Evolutionary conservation across 2,329 filamentous ascomycete genomes (phyloP), one percentile per base, ranked within the genome.

Genomic region (Talaromyces marneffei): DNA sequence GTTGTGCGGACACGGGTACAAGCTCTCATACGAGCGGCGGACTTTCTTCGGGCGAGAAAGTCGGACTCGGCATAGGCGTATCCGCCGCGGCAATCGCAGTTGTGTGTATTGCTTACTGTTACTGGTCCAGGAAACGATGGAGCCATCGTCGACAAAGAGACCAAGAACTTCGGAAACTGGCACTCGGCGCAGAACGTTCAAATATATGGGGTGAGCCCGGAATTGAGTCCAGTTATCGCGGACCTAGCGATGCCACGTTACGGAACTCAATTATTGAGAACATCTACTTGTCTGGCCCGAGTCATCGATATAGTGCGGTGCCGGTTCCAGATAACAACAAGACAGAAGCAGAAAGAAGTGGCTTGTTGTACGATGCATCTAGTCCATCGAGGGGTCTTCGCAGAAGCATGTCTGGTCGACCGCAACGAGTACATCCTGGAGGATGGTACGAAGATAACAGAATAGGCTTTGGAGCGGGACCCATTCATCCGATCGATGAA

Each of bases 21-120:
- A 8, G 63, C 68, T 31, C 64, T 66, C 3, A 60, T 64, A 35
- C 59, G 64, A 7, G 60, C 60, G 9, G 65, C 4, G 63, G 65
- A 4, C 68, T 72, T 18, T 73, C 74, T 8, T 66, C 72, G 18
- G 67, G 72, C 8, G 78, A 78, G 63, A 82, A 80, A 53, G 74
- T 87, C 4, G 86, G 86, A 0, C 75, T 90, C 0, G 87, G 87
- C 0, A 74, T 87, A 2, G 88, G 87, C 0, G 70, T 91, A 1
- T 87, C 88, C 1, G 73, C 91, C 1, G 88, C 87, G 1, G 69
- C 88, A 1, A 75, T 82, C 0, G 76, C 83, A 1, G 68, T 85
- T 2, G 63, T 81, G 0, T 65, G 82, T 2, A 25, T 84, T 0
- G 66, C 82, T 20, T 80, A 75, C 60, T 76, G 83, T 59, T 80